Evolutionary conservation across 345 rosid genomes (phyloP).

Genomic region (Euphorbia lathyris): DNA sequence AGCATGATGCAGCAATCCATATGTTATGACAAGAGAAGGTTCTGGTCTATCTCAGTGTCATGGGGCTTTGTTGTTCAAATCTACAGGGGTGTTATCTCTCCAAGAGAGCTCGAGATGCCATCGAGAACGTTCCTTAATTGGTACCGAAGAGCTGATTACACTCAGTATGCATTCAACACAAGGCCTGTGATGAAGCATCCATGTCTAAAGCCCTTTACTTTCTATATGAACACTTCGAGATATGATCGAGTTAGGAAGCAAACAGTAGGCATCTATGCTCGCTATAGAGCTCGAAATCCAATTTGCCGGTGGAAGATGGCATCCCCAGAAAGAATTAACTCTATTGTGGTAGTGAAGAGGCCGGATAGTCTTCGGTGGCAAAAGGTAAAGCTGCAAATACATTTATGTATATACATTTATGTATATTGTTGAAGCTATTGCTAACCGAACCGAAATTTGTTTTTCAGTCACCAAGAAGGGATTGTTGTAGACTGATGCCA

Average conservation of each 20-base stretch:
- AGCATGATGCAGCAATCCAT: constrained; percentile 79
- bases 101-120: constrained; percentile 86
- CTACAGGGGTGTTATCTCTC: constrained; percentile 66
- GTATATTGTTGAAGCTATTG: not conserved
- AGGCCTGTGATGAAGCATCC: constrained; percentile 78
- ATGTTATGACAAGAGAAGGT: constrained; percentile 56
- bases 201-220: constrained; percentile 64
- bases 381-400: constrained; percentile 37
- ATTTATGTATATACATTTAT: too few relatives aligned
- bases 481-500: constrained; percentile 76
- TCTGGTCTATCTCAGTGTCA: constrained; percentile 75
- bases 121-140: constrained; percentile 81
- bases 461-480: constrained; percentile 76
- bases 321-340: constrained; percentile 51
- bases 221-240: constrained; percentile 50
- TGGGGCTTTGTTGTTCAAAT: constrained; percentile 87
- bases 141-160: constrained; percentile 70
- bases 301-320: constrained; percentile 65
- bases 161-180: constrained; percentile 75
- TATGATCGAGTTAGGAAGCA: constrained; percentile 50
- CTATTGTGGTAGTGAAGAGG: constrained; percentile 58
- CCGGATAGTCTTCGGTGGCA: constrained; percentile 68
- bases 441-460: constrained; percentile 4
- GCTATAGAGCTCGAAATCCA: constrained; percentile 37
- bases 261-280: constrained; percentile 50